phyloP scores from a whole-genome alignment of 495 filamentous ascomycete species.

The Penicillium lividum region DNA sequence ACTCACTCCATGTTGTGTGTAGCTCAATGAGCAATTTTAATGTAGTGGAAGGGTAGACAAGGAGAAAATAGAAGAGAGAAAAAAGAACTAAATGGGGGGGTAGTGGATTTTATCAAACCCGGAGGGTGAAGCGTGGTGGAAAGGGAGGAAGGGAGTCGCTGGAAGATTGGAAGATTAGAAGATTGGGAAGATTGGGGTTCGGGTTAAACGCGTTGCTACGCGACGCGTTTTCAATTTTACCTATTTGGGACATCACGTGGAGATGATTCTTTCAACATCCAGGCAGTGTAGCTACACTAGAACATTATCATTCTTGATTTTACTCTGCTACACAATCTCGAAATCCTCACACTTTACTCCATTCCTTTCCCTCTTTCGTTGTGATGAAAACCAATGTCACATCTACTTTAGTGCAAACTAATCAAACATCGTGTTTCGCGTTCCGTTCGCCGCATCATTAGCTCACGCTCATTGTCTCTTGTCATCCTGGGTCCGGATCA shows the following conservation, averaged over 20 bases:
- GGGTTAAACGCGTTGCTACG: slow-evolving; percentile 32
- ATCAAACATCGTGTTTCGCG: slow-evolving; percentile 18
- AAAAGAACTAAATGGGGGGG: neutral
- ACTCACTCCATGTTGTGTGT: slow-evolving; percentile 45
- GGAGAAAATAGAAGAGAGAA: neutral
- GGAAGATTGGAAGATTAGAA: slow-evolving; percentile 16
- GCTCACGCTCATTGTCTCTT: neutral
- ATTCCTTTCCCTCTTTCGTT: neutral
- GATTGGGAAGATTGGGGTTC: slow-evolving; percentile 13
- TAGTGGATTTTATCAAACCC: slow-evolving; percentile 10
- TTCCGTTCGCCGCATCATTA: slow-evolving; percentile 11
- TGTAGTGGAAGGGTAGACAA: neutral
- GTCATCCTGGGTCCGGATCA: neutral
- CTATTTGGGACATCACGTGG: slow-evolving; percentile 4
- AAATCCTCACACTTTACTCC: neutral
- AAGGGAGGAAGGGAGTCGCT: slow-evolving; percentile 18
- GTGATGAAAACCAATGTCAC: neutral
- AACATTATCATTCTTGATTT: too few relatives aligned
- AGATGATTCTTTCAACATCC: too few relatives aligned
- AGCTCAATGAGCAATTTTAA: slow-evolving; percentile 9
- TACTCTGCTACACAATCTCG: neutral
- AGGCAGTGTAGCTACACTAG: too few relatives aligned
- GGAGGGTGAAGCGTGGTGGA: slow-evolving; percentile 6
- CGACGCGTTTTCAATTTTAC: slow-evolving; percentile 27
- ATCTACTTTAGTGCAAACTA: slow-evolving; percentile 3